A percentile compares a stretch with the other conserved stretches of the same genome.
phyloP scores from a whole-genome alignment of 257 asterid genomes.

The Solanum ossicruentum region DNA sequence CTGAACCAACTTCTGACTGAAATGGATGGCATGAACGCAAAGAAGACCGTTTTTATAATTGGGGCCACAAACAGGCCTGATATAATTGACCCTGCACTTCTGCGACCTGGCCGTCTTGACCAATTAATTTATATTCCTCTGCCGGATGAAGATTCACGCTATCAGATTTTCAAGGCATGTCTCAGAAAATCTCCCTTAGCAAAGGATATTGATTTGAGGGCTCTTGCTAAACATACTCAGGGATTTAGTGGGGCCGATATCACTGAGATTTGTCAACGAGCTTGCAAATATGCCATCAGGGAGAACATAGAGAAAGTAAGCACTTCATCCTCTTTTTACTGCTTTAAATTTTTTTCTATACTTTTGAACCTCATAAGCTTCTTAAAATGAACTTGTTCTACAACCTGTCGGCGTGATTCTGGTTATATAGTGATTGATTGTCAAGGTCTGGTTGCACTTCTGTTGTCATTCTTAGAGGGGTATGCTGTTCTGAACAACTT shows the following conservation, averaged over 20 bases:
- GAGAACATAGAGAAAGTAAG: constrained; percentile 46
- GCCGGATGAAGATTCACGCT: constrained; percentile 46
- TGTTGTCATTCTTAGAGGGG: not conserved
- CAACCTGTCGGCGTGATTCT: not conserved
- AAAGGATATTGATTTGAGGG: constrained; percentile 34
- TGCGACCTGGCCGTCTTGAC: constrained; percentile 54
- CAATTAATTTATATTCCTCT: constrained; percentile 48
- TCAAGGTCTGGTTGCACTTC: not conserved
- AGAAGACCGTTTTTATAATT: constrained; percentile 46
- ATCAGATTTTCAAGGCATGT: constrained; percentile 41
- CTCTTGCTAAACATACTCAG: constrained; percentile 42
- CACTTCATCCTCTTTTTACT: not conserved
- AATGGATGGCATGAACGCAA: constrained; percentile 54
- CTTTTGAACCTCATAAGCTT: not conserved
- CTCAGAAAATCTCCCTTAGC: constrained; percentile 43
- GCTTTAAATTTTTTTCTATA: not conserved
- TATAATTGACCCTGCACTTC: constrained; percentile 43
- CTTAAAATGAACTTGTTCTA: not conserved
- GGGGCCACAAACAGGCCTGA: constrained; percentile 58
- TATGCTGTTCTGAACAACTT: not conserved
- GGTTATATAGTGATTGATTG: not conserved
- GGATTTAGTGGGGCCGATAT: constrained; percentile 54
- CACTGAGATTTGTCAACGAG: constrained; percentile 46
- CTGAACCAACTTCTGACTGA: constrained; percentile 49
- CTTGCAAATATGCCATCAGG: constrained; percentile 49